Evolutionary conservation across 257 asterid species (phyloP).

Genomic region (Ilex asprella): DNA sequence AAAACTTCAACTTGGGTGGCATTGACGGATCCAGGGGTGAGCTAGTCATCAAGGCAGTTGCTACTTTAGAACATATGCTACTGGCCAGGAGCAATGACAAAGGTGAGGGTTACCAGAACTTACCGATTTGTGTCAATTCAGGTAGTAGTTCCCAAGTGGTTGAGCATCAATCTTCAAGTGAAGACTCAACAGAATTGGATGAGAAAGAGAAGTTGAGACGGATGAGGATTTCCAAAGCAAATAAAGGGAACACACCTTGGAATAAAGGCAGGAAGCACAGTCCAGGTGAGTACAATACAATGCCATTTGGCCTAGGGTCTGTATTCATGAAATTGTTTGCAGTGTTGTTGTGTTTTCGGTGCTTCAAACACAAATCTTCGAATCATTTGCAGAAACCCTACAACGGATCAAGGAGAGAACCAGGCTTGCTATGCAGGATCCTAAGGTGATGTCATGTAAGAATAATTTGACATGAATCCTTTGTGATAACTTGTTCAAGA

Average conservation of each 20-base stretch:
- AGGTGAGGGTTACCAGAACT: constrained; percentile 23
- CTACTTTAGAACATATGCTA: constrained; percentile 52
- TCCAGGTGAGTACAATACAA: constrained; percentile 46
- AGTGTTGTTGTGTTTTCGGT: constrained; percentile 7
- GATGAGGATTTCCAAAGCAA: constrained; percentile 87
- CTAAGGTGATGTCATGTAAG: constrained; percentile 99
- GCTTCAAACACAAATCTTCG: constrained; percentile 6
- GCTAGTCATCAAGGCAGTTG: constrained; percentile 54
- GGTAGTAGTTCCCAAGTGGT: constrained; percentile 15
- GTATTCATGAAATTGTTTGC: neutral
- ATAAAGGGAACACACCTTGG: constrained; percentile 94
- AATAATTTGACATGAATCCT: constrained; percentile 16
- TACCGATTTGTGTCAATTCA: constrained; percentile 37
- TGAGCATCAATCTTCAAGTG: constrained; percentile 35
- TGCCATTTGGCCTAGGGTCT: neutral
- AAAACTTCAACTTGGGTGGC: constrained; percentile 26
- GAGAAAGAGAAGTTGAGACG: constrained; percentile 82
- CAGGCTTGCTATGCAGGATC: constrained; percentile 92
- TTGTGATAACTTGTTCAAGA: constrained; percentile 6
- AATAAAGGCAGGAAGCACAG: constrained; percentile 91
- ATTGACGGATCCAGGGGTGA: constrained; percentile 35
- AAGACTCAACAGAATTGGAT: constrained; percentile 40
- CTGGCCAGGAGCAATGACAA: constrained; percentile 24
- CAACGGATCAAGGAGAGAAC: constrained; percentile 80
- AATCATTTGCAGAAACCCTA: constrained; percentile 61